Evolutionary conservation across 345 rosid species (phyloP).

Genomic region (Mallotus nudiflorus): DNA sequence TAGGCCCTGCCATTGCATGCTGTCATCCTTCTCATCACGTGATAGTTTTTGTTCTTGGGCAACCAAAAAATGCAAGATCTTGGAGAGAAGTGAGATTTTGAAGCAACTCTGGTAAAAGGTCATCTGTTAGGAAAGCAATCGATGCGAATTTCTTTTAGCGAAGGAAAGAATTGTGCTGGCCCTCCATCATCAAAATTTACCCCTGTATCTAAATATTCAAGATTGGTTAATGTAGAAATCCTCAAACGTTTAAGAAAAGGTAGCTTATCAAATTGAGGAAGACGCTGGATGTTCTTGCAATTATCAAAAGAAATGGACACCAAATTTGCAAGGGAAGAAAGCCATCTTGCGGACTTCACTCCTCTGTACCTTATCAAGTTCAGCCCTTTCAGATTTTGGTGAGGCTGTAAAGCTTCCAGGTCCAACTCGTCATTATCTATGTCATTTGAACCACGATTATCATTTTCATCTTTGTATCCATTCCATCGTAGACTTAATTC

Average conservation of each 20-base stretch:
- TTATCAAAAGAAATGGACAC: too few species aligned
- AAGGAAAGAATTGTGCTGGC: too few species aligned
- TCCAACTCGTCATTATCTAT: background rate
- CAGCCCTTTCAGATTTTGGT: background rate
- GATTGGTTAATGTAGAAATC: too few species aligned
- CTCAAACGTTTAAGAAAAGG: too few species aligned
- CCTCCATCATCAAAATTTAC: too few species aligned
- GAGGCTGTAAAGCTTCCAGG: conserved; percentile 12
- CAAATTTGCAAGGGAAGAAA: background rate
- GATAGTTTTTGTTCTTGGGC: background rate
- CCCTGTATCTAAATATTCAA: too few species aligned
- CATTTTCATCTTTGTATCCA: too few species aligned
- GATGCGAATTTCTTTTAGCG: too few species aligned
- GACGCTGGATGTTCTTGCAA: too few species aligned
- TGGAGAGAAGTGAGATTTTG: conserved; percentile 10
- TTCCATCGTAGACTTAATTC: background rate
- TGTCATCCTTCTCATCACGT: conserved; percentile 3
- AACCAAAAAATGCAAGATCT: background rate
- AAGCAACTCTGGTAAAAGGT: too few species aligned
- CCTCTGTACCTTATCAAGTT: background rate
- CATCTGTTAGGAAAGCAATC: background rate
- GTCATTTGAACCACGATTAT: too few species aligned
- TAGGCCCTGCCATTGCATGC: conserved; percentile 9
- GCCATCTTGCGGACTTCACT: background rate
- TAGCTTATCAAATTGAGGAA: too few species aligned